Conservation (phyloP, 306 rosid genomes). For the Rosa multiflora region DNA sequence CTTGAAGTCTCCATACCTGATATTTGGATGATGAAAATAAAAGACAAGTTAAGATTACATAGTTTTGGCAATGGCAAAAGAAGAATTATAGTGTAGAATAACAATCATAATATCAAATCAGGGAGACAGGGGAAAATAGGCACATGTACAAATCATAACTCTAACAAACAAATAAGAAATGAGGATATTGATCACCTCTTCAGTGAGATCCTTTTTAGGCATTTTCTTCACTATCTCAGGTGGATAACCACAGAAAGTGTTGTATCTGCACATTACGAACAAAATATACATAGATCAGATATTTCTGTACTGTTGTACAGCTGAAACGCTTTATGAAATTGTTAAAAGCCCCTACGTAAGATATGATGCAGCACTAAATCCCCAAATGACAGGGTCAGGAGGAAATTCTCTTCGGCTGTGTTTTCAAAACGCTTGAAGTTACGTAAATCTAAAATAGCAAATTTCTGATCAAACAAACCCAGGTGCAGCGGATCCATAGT, state of each 20-base stretch:
- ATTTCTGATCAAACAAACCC: background rate
- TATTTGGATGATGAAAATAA: slow-evolving; percentile 5
- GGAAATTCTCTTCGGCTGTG: background rate
- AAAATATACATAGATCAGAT: slow-evolving; percentile 32
- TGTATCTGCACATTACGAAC: slow-evolving; percentile 60
- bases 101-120: background rate
- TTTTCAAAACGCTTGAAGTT: background rate
- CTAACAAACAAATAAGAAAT: background rate
- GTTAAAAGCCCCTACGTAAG: background rate
- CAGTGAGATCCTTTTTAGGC: slow-evolving; percentile 99
- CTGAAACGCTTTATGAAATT: slow-evolving; percentile 8
- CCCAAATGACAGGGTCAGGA: background rate
- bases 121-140: background rate
- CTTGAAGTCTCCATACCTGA: slow-evolving; percentile 98
- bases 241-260: slow-evolving; percentile 93
- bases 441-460: background rate
- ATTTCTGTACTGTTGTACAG: slow-evolving; percentile 4
- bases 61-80: background rate
- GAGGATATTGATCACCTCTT: slow-evolving; percentile 69
- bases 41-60: background rate
- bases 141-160: background rate
- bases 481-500: background rate
- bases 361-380: background rate
- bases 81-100: background rate
- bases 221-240: slow-evolving; percentile 98